phyloP scores from a whole-genome alignment of 2,329 filamentous ascomycete species.

The Podosphaera fusca region DNA sequence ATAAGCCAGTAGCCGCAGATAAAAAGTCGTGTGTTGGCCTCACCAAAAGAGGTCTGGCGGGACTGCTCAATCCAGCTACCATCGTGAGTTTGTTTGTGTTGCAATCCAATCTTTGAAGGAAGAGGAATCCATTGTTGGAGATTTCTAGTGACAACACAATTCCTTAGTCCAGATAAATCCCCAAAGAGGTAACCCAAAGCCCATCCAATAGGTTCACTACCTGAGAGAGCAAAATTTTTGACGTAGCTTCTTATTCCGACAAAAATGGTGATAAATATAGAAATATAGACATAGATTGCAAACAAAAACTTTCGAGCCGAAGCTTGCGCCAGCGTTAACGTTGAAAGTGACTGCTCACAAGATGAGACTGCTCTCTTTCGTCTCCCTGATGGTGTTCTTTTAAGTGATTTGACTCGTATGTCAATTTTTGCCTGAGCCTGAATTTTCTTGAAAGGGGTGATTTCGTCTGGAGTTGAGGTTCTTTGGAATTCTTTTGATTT shows the following conservation, averaged over 20 bases:
- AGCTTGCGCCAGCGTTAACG: conserved; percentile 60
- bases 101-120: conserved; percentile 21
- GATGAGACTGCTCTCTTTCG: conserved; percentile 41
- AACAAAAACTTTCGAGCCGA: conserved; percentile 61
- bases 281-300: conserved; percentile 52
- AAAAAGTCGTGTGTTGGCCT: conserved; percentile 60
- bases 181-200: conserved; percentile 75
- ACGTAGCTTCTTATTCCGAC: conserved; percentile 51
- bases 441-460: too few species aligned
- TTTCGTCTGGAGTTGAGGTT: too few species aligned
- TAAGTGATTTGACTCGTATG: conserved; percentile 11
- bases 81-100: conserved; percentile 20
- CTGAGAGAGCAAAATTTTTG: conserved; percentile 37
- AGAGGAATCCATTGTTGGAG: conserved; percentile 57
- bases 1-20: conserved; percentile 50
- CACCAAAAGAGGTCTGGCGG: conserved; percentile 41
- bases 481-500: too few species aligned
- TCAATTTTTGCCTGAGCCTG: too few species aligned
- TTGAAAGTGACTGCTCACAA: conserved; percentile 49
- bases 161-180: conserved; percentile 47
- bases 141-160: conserved; percentile 43
- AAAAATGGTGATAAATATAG: conserved; percentile 42
- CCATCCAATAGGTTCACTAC: conserved; percentile 75
- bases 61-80: conserved; percentile 40
- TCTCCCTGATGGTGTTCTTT: conserved; percentile 35